phyloP scores from a whole-genome alignment of 345 rosid genomes.

The Bruguiera parviflora region DNA sequence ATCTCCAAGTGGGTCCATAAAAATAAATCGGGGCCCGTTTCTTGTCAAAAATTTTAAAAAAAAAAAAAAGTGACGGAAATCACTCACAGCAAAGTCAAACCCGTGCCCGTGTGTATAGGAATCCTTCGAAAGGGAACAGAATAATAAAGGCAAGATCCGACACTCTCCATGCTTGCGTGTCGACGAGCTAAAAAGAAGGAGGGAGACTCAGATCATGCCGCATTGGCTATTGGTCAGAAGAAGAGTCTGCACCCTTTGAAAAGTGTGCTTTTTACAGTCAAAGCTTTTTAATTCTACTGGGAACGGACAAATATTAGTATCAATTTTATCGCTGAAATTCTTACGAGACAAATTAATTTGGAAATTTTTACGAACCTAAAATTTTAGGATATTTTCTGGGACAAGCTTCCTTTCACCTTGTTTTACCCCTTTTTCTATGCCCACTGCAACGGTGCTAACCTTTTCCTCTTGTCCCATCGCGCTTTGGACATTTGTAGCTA shows the following conservation, averaged over 20 bases:
- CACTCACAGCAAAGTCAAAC: slow-evolving; percentile 22
- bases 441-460: background rate
- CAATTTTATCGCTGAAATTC: too few relatives aligned
- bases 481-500: background rate
- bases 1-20: slow-evolving; percentile 8
- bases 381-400: background rate
- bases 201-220: background rate
- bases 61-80: background rate
- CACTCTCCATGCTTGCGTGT: slow-evolving; percentile 30
- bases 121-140: background rate
- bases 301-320: too few relatives aligned
- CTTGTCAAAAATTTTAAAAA: background rate
- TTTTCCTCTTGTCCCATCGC: slow-evolving; percentile 4
- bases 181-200: slow-evolving; percentile 13
- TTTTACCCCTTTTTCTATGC: background rate
- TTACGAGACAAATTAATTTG: too few relatives aligned
- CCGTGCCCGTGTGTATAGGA: slow-evolving; percentile 6
- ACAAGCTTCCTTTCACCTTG: background rate
- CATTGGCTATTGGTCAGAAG: slow-evolving; percentile 5
- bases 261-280: slow-evolving; percentile 8
- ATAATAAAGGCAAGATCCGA: slow-evolving; percentile 21
- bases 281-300: slow-evolving; percentile 12
- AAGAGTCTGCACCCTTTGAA: background rate
- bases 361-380: too few relatives aligned
- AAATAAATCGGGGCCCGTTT: too few relatives aligned